Conservation (phyloP, 2,329 filamentous ascomycete genomes). For the Fusarium sp. region DNA sequence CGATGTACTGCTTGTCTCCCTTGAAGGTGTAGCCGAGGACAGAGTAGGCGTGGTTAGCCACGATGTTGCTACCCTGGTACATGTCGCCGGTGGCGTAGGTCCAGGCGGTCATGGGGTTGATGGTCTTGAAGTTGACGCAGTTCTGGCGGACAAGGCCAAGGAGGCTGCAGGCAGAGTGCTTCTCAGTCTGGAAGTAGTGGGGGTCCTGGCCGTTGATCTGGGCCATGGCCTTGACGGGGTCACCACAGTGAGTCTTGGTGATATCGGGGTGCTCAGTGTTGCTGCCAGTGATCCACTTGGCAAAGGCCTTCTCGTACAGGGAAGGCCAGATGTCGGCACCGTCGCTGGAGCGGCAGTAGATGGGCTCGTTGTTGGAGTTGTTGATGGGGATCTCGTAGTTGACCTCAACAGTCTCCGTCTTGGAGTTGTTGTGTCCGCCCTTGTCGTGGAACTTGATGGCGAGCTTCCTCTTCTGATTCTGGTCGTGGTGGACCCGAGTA, state of each 20-base stretch:
- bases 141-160: conserved; percentile 51
- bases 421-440: conserved; percentile 54
- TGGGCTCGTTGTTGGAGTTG: conserved; percentile 54
- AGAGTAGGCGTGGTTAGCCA: conserved; percentile 58
- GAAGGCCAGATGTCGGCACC: conserved; percentile 56
- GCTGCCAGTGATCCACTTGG: conserved; percentile 54
- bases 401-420: conserved; percentile 53
- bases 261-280: conserved; percentile 52
- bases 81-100: conserved; percentile 52
- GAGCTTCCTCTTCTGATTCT: conserved; percentile 44
- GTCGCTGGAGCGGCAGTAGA: conserved; percentile 55
- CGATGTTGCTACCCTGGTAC: conserved; percentile 55
- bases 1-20: conserved; percentile 53
- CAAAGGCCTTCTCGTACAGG: conserved; percentile 60
- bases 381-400: conserved; percentile 57
- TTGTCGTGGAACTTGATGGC: conserved; percentile 55
- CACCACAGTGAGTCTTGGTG: conserved; percentile 53
- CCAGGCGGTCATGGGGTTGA: conserved; percentile 55
- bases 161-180: conserved; percentile 48
- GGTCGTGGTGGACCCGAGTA: conserved; percentile 37
- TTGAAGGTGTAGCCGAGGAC: conserved; percentile 51
- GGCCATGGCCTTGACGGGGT: conserved; percentile 58
- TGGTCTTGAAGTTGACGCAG: conserved; percentile 56
- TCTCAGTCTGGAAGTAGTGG: conserved; percentile 49
- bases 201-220: conserved; percentile 54